These are phyloP conservation scores for Sphaerulina vaccinii DNA, from an alignment of 2,329 filamentous ascomycete genomes.

Conservation along the genomic window DNA sequence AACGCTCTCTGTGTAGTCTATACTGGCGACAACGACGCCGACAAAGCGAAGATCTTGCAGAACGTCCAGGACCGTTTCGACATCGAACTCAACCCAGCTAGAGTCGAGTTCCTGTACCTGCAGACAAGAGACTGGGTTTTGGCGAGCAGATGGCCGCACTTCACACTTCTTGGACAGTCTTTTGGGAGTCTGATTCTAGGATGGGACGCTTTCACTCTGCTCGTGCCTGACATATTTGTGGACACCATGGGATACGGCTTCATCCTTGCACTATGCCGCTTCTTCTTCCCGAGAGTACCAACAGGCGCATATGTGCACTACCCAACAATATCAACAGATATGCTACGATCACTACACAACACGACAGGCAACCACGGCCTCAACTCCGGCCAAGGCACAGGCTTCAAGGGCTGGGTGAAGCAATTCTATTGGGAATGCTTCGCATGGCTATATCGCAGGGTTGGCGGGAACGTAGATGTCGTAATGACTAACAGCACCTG, in stretches of 20 bases:
- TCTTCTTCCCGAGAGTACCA: conserved; percentile 75
- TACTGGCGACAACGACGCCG: conserved; percentile 88
- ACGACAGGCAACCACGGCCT: conserved; percentile 58
- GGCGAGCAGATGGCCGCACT: conserved; percentile 81
- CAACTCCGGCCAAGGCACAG: conserved; percentile 78
- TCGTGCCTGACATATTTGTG: conserved; percentile 90
- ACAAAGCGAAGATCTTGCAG: conserved; percentile 72
- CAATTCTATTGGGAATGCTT: conserved; percentile 84
- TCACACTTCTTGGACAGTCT: conserved; percentile 92
- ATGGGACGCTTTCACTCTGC: conserved; percentile 87
- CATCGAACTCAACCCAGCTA: conserved; percentile 80
- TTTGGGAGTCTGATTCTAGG: conserved; percentile 82
- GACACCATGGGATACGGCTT: conserved; percentile 99
- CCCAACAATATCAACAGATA: conserved; percentile 96
- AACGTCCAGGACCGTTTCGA: conserved; percentile 75
- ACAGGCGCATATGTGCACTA: conserved; percentile 97
- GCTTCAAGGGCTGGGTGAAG: conserved; percentile 69
- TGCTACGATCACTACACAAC: conserved; percentile 68
- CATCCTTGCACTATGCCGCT: conserved; percentile 75
- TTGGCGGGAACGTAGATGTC: conserved; percentile 81
- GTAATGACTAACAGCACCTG: conserved; percentile 98
- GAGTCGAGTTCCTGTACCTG: conserved; percentile 85
- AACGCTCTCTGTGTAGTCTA: conserved; percentile 89
- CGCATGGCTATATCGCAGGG: conserved; percentile 75
- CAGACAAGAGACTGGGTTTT: conserved; percentile 84